Evolutionary conservation across 306 rosid genomes (phyloP).

Genomic region (Castanea crenata): DNA sequence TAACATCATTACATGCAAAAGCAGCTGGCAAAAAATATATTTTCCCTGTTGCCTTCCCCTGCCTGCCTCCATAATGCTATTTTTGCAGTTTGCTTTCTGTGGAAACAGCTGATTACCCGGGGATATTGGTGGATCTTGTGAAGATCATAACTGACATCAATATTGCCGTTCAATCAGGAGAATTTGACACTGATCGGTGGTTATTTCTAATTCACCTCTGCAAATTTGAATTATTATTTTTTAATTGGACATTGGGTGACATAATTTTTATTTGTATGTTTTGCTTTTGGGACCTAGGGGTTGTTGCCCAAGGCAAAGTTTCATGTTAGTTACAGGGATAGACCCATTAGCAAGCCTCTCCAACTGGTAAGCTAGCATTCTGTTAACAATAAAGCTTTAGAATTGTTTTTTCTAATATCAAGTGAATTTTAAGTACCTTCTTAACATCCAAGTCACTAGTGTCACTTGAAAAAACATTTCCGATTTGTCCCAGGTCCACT

Average conservation of each 20-base stretch:
- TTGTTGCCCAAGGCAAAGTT: conserved; percentile 88
- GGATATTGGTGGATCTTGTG: conserved; percentile 80
- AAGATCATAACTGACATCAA: conserved; percentile 64
- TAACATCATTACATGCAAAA: background rate
- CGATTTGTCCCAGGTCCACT: background rate
- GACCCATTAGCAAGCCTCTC: conserved; percentile 68
- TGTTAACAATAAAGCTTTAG: conserved; percentile 1
- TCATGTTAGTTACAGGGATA: conserved; percentile 79
- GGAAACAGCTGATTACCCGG: conserved; percentile 78
- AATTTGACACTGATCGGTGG: conserved; percentile 78
- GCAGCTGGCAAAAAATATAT: conserved; percentile 1
- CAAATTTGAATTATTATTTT: background rate
- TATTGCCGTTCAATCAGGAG: conserved; percentile 74
- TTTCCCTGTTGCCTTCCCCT: background rate
- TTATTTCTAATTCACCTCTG: conserved; percentile 1
- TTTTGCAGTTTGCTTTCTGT: conserved; percentile 67
- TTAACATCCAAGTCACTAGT: background rate
- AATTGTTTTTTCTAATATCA: background rate
- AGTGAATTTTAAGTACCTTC: background rate
- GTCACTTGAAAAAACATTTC: background rate
- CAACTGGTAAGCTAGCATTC: conserved; percentile 54
- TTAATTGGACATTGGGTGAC: background rate
- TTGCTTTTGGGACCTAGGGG: conserved; percentile 46
- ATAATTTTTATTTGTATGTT: conserved; percentile 4
- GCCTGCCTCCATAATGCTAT: background rate